These are phyloP conservation scores for Obba rivulosa DNA, from an alignment of 768 basidiomycete genomes.

Conservation along the genomic window DNA sequence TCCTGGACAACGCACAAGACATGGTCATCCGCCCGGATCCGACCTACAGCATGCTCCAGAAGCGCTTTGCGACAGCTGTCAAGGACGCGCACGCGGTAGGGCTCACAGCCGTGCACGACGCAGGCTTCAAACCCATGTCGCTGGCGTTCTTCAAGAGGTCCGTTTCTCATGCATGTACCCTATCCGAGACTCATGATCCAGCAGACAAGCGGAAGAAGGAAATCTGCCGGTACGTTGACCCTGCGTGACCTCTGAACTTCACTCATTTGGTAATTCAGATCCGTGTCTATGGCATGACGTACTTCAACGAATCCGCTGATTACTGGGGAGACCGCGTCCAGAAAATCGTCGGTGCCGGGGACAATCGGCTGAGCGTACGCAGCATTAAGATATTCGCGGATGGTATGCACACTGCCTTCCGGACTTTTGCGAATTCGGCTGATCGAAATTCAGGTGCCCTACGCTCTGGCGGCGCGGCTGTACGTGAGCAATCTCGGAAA, in stretches of 20 bases:
- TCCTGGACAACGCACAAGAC: constrained; percentile 85
- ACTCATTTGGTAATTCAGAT: constrained; percentile 35
- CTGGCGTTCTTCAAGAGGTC: constrained; percentile 72
- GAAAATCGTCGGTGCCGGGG: constrained; percentile 50
- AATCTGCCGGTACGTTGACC: constrained; percentile 52
- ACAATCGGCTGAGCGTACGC: constrained; percentile 62
- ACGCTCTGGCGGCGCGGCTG: constrained; percentile 86
- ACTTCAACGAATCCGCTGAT: constrained; percentile 55
- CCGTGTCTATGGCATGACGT: constrained; percentile 74
- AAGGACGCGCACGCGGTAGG: constrained; percentile 66
- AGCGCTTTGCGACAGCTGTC: constrained; percentile 57
- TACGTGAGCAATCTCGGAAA: constrained; percentile 26
- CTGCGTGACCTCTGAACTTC: not conserved
- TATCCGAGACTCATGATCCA: constrained; percentile 3
- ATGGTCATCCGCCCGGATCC: constrained; percentile 58
- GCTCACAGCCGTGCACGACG: constrained; percentile 84
- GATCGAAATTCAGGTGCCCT: constrained; percentile 55
- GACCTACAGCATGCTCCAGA: constrained; percentile 57
- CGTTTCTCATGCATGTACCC: constrained; percentile 5
- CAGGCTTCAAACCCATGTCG: constrained; percentile 64
- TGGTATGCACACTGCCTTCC: constrained; percentile 32
- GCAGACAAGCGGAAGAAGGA: constrained; percentile 55
- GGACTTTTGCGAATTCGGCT: not conserved
- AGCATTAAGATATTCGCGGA: constrained; percentile 80
- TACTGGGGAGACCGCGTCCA: constrained; percentile 71